Evolutionary conservation across 2,329 filamentous ascomycete species (phyloP).

Genomic region (Ophiostoma sp.): DNA sequence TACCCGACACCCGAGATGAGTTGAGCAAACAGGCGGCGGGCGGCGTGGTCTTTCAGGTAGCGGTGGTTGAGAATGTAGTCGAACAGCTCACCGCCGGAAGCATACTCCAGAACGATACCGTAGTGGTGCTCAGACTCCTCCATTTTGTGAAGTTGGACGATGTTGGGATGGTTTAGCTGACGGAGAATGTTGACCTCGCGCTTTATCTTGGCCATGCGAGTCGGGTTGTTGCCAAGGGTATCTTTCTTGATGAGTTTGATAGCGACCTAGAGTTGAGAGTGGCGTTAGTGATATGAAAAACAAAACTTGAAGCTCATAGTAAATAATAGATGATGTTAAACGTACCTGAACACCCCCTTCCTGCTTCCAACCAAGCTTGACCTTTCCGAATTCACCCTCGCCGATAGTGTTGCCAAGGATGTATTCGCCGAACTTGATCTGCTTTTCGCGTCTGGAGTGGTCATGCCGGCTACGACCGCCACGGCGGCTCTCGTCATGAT

Average conservation of each 20-base stretch:
- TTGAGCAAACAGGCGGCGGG: slow-evolving; percentile 89
- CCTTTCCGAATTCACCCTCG: slow-evolving; percentile 97
- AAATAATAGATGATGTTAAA: background rate
- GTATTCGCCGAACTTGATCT: slow-evolving; percentile 91
- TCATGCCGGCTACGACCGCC: slow-evolving; percentile 60
- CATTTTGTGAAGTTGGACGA: slow-evolving; percentile 96
- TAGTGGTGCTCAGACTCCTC: slow-evolving; percentile 97
- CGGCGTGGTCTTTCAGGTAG: slow-evolving; percentile 91
- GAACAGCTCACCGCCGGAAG: slow-evolving; percentile 94
- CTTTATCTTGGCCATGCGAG: slow-evolving; percentile 91
- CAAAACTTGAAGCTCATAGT: background rate
- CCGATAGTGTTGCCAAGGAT: slow-evolving; percentile 93
- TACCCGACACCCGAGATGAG: slow-evolving; percentile 96
- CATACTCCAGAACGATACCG: slow-evolving; percentile 97
- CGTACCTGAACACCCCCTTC: slow-evolving; percentile 80
- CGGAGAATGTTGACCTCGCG: slow-evolving; percentile 92
- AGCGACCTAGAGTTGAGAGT: slow-evolving; percentile 64
- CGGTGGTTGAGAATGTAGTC: slow-evolving; percentile 97
- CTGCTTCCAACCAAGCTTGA: slow-evolving; percentile 97
- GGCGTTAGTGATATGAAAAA: background rate
- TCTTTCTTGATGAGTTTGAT: slow-evolving; percentile 98
- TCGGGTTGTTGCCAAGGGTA: slow-evolving; percentile 82
- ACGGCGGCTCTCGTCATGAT: slow-evolving; percentile 48
- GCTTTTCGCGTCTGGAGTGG: slow-evolving; percentile 64
- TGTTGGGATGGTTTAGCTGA: slow-evolving; percentile 87